phyloP scores from a whole-genome alignment of 2,329 filamentous ascomycete species.

The Trichophaea hybrida region DNA sequence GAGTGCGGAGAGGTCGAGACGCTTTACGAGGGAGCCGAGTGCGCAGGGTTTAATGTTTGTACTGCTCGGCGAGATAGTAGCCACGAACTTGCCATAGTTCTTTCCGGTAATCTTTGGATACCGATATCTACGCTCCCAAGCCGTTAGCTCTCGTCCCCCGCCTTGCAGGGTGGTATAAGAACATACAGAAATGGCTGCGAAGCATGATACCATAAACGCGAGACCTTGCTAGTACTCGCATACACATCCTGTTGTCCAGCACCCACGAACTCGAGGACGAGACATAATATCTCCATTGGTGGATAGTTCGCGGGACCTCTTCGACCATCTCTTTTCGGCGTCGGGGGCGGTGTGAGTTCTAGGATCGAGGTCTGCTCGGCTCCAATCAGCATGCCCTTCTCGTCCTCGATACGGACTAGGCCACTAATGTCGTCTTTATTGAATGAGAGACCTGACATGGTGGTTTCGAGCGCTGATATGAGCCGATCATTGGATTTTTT shows the following conservation, averaged over 20 bases:
- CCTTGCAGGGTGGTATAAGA: background rate
- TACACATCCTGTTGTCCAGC: conserved; percentile 10
- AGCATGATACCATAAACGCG: conserved; percentile 19
- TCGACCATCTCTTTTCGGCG: conserved; percentile 1
- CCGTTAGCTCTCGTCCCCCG: background rate
- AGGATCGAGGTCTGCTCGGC: conserved; percentile 8
- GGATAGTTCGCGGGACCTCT: background rate
- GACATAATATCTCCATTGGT: conserved; percentile 16
- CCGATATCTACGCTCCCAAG: conserved; percentile 14
- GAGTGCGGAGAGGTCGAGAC: conserved; percentile 23
- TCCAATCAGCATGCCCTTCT: background rate
- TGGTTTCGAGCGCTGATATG: conserved; percentile 1
- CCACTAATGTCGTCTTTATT: background rate
- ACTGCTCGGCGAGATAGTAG: conserved; percentile 21
- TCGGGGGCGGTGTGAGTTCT: conserved; percentile 16
- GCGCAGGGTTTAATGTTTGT: conserved; percentile 19
- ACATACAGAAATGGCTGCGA: conserved; percentile 16
- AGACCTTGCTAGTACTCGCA: conserved; percentile 14
- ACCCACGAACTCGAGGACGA: conserved; percentile 14
- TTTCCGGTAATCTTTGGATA: conserved; percentile 23
- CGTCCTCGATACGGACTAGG: background rate
- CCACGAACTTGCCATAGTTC: conserved; percentile 24
- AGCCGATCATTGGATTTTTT: conserved; percentile 3
- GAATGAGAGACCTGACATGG: conserved; percentile 3
- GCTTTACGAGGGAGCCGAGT: conserved; percentile 20